phyloP scores from a whole-genome alignment of 2,329 filamentous ascomycete genomes.

The Septoria petroselini region DNA sequence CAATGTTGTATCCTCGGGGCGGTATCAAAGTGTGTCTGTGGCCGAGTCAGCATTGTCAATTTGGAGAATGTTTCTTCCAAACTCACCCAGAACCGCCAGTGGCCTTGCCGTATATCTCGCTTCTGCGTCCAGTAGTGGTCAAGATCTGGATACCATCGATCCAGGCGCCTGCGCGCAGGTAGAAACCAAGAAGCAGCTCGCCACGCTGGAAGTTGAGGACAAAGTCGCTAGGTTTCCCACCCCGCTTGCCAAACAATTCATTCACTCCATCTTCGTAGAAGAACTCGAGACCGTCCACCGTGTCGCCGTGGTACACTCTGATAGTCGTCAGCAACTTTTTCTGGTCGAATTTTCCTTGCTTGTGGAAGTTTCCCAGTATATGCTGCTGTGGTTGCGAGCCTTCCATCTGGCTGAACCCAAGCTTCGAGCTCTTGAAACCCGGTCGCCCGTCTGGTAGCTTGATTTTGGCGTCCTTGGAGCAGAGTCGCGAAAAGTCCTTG shows the following conservation, averaged over 20 bases:
- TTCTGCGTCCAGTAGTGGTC: slow-evolving; percentile 83
- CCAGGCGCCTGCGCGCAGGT: slow-evolving; percentile 73
- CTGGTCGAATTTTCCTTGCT: slow-evolving; percentile 44
- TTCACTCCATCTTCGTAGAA: slow-evolving; percentile 81
- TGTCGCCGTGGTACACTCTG: slow-evolving; percentile 71
- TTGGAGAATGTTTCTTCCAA: not conserved
- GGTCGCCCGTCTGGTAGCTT: slow-evolving; percentile 72
- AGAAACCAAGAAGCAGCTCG: slow-evolving; percentile 84
- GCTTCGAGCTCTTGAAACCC: slow-evolving; percentile 70
- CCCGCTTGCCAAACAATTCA: slow-evolving; percentile 81
- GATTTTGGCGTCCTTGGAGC: slow-evolving; percentile 67
- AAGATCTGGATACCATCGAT: slow-evolving; percentile 87
- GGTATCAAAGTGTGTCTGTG: slow-evolving; percentile 80
- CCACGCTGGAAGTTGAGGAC: slow-evolving; percentile 78
- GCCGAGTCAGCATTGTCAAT: slow-evolving; percentile 24
- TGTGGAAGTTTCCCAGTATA: slow-evolving; percentile 65
- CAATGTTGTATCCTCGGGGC: slow-evolving; percentile 82
- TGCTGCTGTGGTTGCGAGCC: slow-evolving; percentile 68
- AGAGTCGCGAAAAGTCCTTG: slow-evolving; percentile 68
- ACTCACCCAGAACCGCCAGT: slow-evolving; percentile 79
- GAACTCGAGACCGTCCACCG: slow-evolving; percentile 86
- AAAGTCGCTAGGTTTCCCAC: slow-evolving; percentile 70
- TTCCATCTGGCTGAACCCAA: slow-evolving; percentile 70
- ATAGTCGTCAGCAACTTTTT: slow-evolving; percentile 69
- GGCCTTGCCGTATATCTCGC: slow-evolving; percentile 77